Evolutionary conservation across 345 rosid species (phyloP).

Genomic region (Kandelia obovata): DNA sequence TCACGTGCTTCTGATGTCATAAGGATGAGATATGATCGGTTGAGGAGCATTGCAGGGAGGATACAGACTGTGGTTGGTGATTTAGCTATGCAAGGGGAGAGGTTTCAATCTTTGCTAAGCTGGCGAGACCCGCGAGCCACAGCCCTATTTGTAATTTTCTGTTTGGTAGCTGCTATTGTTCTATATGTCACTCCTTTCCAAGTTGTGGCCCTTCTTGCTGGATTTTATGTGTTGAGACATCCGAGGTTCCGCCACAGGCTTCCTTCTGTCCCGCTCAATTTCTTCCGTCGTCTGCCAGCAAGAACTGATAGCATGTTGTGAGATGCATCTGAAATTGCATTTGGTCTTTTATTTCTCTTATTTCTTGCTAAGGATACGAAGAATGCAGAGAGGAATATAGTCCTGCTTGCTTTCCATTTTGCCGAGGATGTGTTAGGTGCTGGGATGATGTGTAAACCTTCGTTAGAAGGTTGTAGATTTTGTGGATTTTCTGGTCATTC

Average conservation of each 20-base stretch:
- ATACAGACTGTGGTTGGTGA: constrained; percentile 89
- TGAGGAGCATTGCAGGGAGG: constrained; percentile 76
- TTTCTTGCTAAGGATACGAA: neutral
- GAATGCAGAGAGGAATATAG: constrained; percentile 3
- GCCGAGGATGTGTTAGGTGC: constrained; percentile 9
- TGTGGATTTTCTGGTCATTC: constrained; percentile 34
- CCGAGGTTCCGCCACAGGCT: constrained; percentile 81
- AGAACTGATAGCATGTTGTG: constrained; percentile 79
- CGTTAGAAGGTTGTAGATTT: constrained; percentile 47
- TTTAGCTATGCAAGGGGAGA: constrained; percentile 84
- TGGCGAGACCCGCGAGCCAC: constrained; percentile 98
- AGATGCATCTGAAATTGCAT: constrained; percentile 7
- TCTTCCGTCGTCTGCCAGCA: constrained; percentile 94
- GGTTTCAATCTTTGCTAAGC: constrained; percentile 78
- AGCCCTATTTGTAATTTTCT: constrained; percentile 66
- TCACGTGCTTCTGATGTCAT: constrained; percentile 52
- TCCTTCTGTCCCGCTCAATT: constrained; percentile 90
- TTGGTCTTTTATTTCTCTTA: constrained; percentile 13
- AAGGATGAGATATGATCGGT: constrained; percentile 77
- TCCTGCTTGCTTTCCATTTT: constrained; percentile 20
- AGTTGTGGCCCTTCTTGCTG: constrained; percentile 66
- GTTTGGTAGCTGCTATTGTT: constrained; percentile 69
- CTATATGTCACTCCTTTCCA: constrained; percentile 87
- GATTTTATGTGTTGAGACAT: constrained; percentile 79
- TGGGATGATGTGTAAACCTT: constrained; percentile 33